These are phyloP conservation scores for Candida rishiriensis DNA, from an alignment of 805 yeast species.

Conservation along the genomic window DNA sequence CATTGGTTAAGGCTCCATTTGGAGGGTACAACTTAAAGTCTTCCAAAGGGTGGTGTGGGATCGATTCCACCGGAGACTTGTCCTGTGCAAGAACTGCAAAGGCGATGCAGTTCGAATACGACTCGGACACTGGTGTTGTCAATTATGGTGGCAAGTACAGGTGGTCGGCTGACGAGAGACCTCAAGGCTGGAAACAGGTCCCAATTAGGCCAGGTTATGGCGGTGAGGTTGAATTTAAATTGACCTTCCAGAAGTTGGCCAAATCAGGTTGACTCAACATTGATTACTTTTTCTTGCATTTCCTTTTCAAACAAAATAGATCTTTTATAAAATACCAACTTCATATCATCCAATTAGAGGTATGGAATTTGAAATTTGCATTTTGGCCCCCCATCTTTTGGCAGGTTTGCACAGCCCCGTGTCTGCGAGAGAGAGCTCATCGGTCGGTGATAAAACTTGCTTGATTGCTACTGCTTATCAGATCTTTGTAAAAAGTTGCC, in stretches of 20 bases:
- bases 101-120: conserved; percentile 56
- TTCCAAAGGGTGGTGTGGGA: conserved; percentile 70
- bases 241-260: conserved; percentile 27
- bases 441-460: too few species aligned
- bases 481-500: too few species aligned
- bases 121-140: conserved; percentile 39
- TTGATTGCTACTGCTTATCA: too few species aligned
- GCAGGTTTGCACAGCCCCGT: too few species aligned
- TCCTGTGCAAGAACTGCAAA: conserved; percentile 27
- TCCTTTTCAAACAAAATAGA: too few species aligned
- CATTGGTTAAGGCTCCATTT: conserved; percentile 50
- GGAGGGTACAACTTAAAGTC: conserved; percentile 73
- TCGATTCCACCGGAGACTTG: conserved; percentile 29
- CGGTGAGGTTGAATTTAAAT: conserved; percentile 35
- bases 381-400: too few species aligned
- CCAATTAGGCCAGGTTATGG: conserved; percentile 41
- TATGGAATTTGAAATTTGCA: too few species aligned
- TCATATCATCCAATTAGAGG: too few species aligned
- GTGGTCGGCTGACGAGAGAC: conserved; percentile 54
- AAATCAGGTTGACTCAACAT: background rate
- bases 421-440: too few species aligned
- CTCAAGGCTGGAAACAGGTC: conserved; percentile 44
- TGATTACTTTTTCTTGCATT: background rate
- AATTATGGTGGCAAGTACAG: conserved; percentile 56
- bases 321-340: too few species aligned